Evolutionary conservation across 371 early-diverging fungal species (phyloP).

Genomic region (Syncephalastrum monosporum): DNA sequence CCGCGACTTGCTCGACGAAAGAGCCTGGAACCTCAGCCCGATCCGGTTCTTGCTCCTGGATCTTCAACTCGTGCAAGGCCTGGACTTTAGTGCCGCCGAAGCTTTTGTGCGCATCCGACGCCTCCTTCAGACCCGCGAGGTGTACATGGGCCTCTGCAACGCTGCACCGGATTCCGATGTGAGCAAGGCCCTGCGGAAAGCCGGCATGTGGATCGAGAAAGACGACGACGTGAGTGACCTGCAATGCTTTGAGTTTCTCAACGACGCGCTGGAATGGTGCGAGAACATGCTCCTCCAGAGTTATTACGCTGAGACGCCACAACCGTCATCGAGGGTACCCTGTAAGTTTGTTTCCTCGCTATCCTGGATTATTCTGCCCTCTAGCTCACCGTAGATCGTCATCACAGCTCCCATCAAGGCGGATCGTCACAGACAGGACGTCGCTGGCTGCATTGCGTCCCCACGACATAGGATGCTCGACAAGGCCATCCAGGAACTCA

Average conservation of each 20-base stretch:
- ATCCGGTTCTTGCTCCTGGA: slow-evolving; percentile 88
- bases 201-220: slow-evolving; percentile 72
- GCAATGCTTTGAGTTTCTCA: slow-evolving; percentile 75
- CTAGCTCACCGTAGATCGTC: background rate
- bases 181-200: slow-evolving; percentile 68
- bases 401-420: slow-evolving; percentile 12
- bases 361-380: background rate
- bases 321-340: slow-evolving; percentile 13
- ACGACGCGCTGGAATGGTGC: slow-evolving; percentile 93
- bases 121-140: slow-evolving; percentile 62
- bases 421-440: background rate
- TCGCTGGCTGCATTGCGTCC: slow-evolving; percentile 20
- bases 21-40: slow-evolving; percentile 69
- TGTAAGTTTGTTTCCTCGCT: slow-evolving; percentile 7
- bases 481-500: slow-evolving; percentile 35
- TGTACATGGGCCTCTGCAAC: slow-evolving; percentile 87
- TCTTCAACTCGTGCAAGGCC: slow-evolving; percentile 81
- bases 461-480: slow-evolving; percentile 38
- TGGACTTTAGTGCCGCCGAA: slow-evolving; percentile 96
- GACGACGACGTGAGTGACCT: slow-evolving; percentile 47
- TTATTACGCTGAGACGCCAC: slow-evolving; percentile 56
- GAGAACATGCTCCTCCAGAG: slow-evolving; percentile 83
- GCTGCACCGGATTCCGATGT: slow-evolving; percentile 65
- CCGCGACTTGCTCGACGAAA: slow-evolving; percentile 57
- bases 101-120: slow-evolving; percentile 89